Evolutionary conservation across 2,329 filamentous ascomycete genomes (phyloP).

Genomic region (Fusarium tupiense): DNA sequence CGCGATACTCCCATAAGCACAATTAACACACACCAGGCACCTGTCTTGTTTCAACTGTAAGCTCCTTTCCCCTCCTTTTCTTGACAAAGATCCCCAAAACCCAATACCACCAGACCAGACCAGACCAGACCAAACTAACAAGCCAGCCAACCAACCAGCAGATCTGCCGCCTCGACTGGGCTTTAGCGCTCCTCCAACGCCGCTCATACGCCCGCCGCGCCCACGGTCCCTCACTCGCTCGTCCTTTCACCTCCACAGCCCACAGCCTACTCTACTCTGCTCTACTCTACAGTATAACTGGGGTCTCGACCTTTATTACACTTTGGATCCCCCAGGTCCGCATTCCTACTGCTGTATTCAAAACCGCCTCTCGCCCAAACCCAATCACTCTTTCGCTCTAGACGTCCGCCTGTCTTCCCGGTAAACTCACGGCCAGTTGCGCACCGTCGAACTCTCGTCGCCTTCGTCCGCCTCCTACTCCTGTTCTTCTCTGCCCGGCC

Average conservation of each 20-base stretch:
- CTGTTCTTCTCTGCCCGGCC: conserved; percentile 8
- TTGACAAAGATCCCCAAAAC: conserved; percentile 29
- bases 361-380: conserved; percentile 29
- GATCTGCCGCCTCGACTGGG: conserved; percentile 34
- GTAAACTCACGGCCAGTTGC: conserved; percentile 36
- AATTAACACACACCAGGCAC: conserved; percentile 25
- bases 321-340: conserved; percentile 37
- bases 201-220: conserved; percentile 28
- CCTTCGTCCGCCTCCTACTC: conserved; percentile 11
- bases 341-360: conserved; percentile 33
- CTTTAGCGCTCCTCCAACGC: conserved; percentile 36
- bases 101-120: conserved; percentile 23
- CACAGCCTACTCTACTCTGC: conserved; percentile 2
- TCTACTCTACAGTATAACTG: not conserved
- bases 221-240: conserved; percentile 22
- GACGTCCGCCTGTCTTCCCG: conserved; percentile 15
- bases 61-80: conserved; percentile 28
- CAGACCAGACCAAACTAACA: not conserved
- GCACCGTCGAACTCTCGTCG: conserved; percentile 40
- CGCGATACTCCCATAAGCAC: conserved; percentile 24
- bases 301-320: conserved; percentile 39
- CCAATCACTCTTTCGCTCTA: conserved; percentile 13
- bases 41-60: conserved; percentile 28
- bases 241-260: conserved; percentile 29
- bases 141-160: conserved; percentile 31